phyloP scores from a whole-genome alignment of 192 early-diverging fungal species.

The Linnemannia exigua region DNA sequence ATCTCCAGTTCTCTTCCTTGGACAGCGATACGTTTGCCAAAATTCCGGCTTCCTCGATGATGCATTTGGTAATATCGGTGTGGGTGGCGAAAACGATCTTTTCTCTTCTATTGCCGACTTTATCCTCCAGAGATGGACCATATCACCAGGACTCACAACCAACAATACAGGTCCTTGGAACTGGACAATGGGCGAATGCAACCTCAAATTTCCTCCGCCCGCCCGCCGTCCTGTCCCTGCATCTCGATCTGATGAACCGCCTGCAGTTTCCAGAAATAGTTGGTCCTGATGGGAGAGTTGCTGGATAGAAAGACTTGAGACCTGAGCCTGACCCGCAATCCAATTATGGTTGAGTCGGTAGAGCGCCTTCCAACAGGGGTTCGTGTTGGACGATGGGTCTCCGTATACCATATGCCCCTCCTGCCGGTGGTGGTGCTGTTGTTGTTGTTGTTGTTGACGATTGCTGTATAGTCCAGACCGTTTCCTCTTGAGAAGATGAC shows the following conservation, averaged over 20 bases:
- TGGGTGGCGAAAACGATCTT: not conserved
- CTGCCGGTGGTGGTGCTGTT: not conserved
- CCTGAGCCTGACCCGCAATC: conserved; percentile 42
- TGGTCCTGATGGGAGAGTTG: conserved; percentile 22
- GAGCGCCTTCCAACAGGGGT: conserved; percentile 49
- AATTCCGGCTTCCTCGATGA: conserved; percentile 15
- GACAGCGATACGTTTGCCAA: conserved; percentile 33
- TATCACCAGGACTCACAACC: conserved; percentile 14
- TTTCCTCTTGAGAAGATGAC: not conserved
- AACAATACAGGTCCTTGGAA: conserved; percentile 38
- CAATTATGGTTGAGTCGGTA: conserved; percentile 51
- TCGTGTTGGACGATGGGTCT: not conserved
- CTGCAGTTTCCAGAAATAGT: not conserved
- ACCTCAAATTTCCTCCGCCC: no score
- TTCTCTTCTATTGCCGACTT: not conserved
- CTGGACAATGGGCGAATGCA: conserved; percentile 19
- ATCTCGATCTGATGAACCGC: not conserved
- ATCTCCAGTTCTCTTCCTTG: not conserved
- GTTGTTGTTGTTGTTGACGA: not conserved
- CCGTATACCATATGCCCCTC: not conserved
- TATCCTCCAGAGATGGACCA: conserved; percentile 50
- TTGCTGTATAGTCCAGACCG: not conserved
- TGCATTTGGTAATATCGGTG: not conserved
- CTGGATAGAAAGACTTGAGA: conserved; percentile 21
- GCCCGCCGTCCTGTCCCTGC: not conserved